phyloP scores from a whole-genome alignment of 2,329 filamentous ascomycete species.

The Fusarium proliferatum region DNA sequence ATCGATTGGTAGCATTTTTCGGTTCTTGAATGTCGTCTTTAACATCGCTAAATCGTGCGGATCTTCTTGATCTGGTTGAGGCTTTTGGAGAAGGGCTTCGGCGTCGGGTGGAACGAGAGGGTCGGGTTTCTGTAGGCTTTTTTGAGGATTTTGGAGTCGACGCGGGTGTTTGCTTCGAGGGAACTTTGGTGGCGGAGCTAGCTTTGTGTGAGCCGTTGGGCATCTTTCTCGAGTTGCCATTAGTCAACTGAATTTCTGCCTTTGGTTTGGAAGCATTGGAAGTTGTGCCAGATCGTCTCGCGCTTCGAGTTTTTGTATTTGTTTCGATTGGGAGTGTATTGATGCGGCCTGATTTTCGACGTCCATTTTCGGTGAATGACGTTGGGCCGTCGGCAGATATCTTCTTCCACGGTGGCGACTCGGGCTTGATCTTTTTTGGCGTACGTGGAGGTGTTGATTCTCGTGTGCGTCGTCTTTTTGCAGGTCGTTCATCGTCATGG shows the following conservation, averaged over 20 bases:
- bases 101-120: constrained; percentile 51
- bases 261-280: constrained; percentile 50
- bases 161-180: constrained; percentile 35
- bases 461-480: constrained; percentile 73
- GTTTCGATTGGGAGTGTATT: constrained; percentile 67
- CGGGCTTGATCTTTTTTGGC: constrained; percentile 57
- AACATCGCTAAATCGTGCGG: constrained; percentile 53
- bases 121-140: constrained; percentile 46
- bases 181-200: constrained; percentile 42
- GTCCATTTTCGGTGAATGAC: constrained; percentile 80
- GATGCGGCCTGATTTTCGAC: constrained; percentile 73
- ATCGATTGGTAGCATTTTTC: constrained; percentile 44
- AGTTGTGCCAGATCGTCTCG: constrained; percentile 56
- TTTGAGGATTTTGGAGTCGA: constrained; percentile 48
- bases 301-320: constrained; percentile 63
- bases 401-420: constrained; percentile 95
- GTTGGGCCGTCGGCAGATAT: constrained; percentile 87
- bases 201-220: constrained; percentile 43
- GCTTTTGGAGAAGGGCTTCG: constrained; percentile 56
- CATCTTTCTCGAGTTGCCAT: constrained; percentile 42
- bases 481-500: constrained; percentile 61
- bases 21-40: constrained; percentile 27
- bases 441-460: constrained; percentile 58
- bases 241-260: constrained; percentile 42
- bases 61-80: constrained; percentile 57